These are phyloP conservation scores for Dactylis glomerata DNA, from an alignment of 176 grass and related monocot genomes.

Conservation along the genomic window DNA sequence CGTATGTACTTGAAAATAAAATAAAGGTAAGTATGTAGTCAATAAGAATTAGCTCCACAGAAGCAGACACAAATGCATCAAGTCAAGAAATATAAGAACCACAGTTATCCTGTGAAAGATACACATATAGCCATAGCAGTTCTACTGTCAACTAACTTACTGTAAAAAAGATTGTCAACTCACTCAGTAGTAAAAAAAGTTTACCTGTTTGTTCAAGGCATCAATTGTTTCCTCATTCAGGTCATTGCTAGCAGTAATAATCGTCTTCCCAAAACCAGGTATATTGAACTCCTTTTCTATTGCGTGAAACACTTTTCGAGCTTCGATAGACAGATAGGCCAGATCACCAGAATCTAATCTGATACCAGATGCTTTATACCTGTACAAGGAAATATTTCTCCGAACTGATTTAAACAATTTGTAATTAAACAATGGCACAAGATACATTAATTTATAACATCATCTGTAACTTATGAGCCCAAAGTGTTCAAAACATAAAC, in stretches of 20 bases:
- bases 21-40: background rate
- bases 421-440: conserved; percentile 7
- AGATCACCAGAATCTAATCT: conserved; percentile 99
- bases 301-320: conserved; percentile 67
- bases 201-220: conserved; percentile 97
- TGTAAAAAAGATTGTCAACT: background rate
- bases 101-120: background rate
- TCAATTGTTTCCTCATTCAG: conserved; percentile 98
- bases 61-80: background rate
- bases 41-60: background rate
- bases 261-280: conserved; percentile 68
- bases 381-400: conserved; percentile 36
- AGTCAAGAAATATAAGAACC: conserved; percentile 8
- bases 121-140: background rate
- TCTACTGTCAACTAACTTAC: background rate
- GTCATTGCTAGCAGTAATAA: conserved; percentile 94
- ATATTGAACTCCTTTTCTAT: conserved; percentile 79
- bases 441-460: background rate
- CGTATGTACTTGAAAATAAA: conserved; percentile 20
- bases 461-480: background rate
- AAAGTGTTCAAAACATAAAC: background rate
- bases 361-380: conserved; percentile 91
- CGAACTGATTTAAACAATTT: background rate
- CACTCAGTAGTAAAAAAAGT: background rate
- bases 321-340: conserved; percentile 83